Evolutionary conservation across 768 basidiomycete genomes (phyloP), one percentile per base, ranked within the genome.

Genomic region (Leccinellum rugosiceps): DNA sequence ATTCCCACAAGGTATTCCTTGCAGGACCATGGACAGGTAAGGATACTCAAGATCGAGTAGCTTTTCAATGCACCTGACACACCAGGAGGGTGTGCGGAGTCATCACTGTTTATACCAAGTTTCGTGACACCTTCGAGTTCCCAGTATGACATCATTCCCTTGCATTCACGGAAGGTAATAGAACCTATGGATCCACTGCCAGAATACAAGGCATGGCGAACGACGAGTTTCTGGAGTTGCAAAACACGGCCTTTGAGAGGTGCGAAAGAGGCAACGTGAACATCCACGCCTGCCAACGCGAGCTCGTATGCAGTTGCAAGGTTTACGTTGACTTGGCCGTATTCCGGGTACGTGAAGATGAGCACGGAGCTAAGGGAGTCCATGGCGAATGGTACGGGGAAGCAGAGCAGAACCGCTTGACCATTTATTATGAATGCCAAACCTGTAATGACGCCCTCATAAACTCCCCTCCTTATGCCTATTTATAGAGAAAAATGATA

Each of bases 291-390:
- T 3, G 56, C 56, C 15, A 64, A 46, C 5, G 58, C 63, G 4
- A 64, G 62, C n/a, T 64, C 62, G 4, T 63, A 63, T 6, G 62
- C n/a, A 7, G 52, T 60, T 14, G 63, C 28, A 25, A 49, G 30
- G 48, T 49, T 49, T 30, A 49, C 48, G n/a, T 49, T 49, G 11
- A 26, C 28, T 48, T 57, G 60, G 4, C 60, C 56, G 6, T 53
- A 25, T 45, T 62, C 60, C 14, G 55, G 38, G 34, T 47, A 53
- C 14, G 55, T 64, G 6, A 55, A 55, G 4, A 64, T n/a, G 46
- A 64, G 58, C 35, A 57, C 58, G n/a, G 30, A 19, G 10, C n/a
- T n/a, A 7, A 31, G 28, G n/a, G n/a, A 6, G 15, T 19, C 30
- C 48, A 49, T 49, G 30, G 15, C 2, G 5, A 7, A 19, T 30